Evolutionary conservation across 805 yeast genomes (phyloP), one percentile per base, ranked within the genome.

Genomic region (Clavispora santaluciae): DNA sequence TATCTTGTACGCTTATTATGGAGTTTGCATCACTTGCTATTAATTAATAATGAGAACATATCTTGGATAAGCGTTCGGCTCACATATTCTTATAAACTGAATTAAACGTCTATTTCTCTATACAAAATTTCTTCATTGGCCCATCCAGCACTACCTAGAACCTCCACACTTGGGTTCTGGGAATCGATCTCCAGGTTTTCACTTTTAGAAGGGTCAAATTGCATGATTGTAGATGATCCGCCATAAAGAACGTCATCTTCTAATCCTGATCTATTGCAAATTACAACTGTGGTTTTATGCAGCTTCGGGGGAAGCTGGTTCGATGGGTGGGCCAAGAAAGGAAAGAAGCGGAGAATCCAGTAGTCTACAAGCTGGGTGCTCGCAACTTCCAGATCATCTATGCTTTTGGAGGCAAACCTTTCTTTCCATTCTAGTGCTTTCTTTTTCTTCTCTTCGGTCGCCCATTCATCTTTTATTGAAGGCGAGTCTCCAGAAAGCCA

Each of bases 211-310:
- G 55, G 53, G 45, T 70, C 70, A 49, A 84, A 83, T 45, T 75
- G 72, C 33, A 76, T 58, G 3, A 86, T 76, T 17, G 73, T 69
- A 3, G 79, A 67, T 1, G 86, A 72, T 4, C 95, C 91, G 1
- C 81, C 88, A 47, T 83, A 87, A 46, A 79, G 59, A 1, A 79
- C 73, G 30, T 73, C 76, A 36, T 70, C 80, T 56, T 89, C 96
- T n/a, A 82, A 64, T 0, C 97, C 97, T 8, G 77, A 65, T 46
- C 97, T 67, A 56, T 89, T 88, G 50, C 88, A 78, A 5, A 79
- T 55, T 0, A 83, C 74, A 10, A 83, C 56, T 2, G 65, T 56
- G 3, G 63, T 64, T 16, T 51, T 54, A 6, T 52, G 36, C 16
- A 34, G 46, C 38, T 53, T 51, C 35, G 54, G 55, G 5, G 59